Conservation (phyloP, 176 grass and related monocot genomes). For the Musa schizocarpa region DNA sequence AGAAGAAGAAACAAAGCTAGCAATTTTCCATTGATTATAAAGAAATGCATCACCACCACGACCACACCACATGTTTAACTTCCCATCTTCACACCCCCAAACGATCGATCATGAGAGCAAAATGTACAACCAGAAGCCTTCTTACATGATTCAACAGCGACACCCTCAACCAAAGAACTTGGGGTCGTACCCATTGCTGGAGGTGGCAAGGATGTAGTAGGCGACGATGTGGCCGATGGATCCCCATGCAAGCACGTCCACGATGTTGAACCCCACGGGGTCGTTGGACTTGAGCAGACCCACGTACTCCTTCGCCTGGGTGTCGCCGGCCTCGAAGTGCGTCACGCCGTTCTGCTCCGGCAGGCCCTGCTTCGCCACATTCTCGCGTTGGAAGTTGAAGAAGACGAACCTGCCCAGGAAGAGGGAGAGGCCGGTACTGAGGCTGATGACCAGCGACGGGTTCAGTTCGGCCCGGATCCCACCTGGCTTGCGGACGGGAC, state of each 20-base stretch:
- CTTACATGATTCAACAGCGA: neutral
- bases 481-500: constrained; percentile 12
- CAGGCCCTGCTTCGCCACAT: constrained; percentile 85
- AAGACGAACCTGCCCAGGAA: constrained; percentile 91
- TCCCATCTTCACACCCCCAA: too few species aligned
- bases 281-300: constrained; percentile 82
- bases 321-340: constrained; percentile 85
- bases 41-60: too few species aligned
- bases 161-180: constrained; percentile 56
- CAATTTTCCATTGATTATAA: too few species aligned
- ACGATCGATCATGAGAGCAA: too few species aligned
- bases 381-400: constrained; percentile 99
- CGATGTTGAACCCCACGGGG: constrained; percentile 90
- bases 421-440: constrained; percentile 87
- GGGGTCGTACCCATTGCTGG: constrained; percentile 90
- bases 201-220: constrained; percentile 94
- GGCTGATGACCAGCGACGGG: constrained; percentile 79
- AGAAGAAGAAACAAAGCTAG: too few species aligned
- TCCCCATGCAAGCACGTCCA: constrained; percentile 86
- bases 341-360: constrained; percentile 86
- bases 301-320: constrained; percentile 68
- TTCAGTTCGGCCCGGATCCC: constrained; percentile 64
- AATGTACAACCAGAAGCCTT: too few species aligned
- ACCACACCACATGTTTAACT: too few species aligned
- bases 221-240: constrained; percentile 90